phyloP scores from a whole-genome alignment of 805 yeast species.

The Saturnispora galanensis region DNA sequence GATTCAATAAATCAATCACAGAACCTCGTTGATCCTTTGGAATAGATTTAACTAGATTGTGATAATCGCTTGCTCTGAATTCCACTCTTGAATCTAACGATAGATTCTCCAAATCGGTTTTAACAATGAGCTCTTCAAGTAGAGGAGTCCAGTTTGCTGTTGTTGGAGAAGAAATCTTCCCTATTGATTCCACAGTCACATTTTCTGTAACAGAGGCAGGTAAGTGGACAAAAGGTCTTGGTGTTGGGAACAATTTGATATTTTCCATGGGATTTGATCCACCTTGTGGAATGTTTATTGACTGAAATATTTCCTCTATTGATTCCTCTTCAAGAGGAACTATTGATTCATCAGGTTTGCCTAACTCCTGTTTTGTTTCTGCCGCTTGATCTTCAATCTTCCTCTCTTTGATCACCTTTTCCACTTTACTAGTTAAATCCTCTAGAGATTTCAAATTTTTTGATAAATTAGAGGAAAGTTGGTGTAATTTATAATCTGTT shows the following conservation, averaged over 20 bases:
- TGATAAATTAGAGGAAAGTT: constrained; percentile 17
- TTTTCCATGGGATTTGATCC: background rate
- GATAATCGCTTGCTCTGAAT: constrained; percentile 27
- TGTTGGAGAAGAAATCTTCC: constrained; percentile 30
- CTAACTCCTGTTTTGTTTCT: constrained; percentile 15
- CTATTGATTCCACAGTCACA: constrained; percentile 31
- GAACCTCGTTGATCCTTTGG: constrained; percentile 30
- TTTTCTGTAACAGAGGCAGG: constrained; percentile 30
- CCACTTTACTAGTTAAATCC: constrained; percentile 22
- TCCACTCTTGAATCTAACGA: background rate
- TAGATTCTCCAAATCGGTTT: constrained; percentile 26
- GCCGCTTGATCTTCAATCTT: constrained; percentile 14
- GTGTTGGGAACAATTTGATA: constrained; percentile 18
- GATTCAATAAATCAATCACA: constrained; percentile 29
- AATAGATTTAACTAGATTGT: constrained; percentile 30
- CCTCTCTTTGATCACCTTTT: constrained; percentile 17
- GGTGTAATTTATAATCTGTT: background rate
- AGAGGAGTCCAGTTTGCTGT: constrained; percentile 41
- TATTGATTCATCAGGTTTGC: constrained; percentile 13
- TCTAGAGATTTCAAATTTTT: constrained; percentile 22
- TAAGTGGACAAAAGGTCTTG: constrained; percentile 20
- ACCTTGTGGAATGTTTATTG: constrained; percentile 6
- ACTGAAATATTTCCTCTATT: constrained; percentile 22
- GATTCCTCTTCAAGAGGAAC: constrained; percentile 15
- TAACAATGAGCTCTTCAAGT: constrained; percentile 25